Percentiles rank a stretch among this genome's conserved stretches.
phyloP scores from a whole-genome alignment of 2,329 filamentous ascomycete genomes.

The Thielaviopsis euricoi region DNA sequence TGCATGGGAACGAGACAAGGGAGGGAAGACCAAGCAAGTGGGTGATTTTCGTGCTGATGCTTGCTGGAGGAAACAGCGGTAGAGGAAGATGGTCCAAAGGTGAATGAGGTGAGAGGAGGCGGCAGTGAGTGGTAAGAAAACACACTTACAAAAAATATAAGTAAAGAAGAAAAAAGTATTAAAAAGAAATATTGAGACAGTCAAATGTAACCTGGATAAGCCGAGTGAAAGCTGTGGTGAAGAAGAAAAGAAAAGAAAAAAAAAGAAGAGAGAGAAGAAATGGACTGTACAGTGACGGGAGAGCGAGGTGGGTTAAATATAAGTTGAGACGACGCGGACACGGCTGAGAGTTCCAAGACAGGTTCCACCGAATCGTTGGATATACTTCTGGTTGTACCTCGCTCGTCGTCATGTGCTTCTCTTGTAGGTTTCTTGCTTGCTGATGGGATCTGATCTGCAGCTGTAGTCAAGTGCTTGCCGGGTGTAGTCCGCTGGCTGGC shows the following conservation, averaged over 20 bases:
- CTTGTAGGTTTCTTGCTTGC: too few relatives aligned
- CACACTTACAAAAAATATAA: too few relatives aligned
- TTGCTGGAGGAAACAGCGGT: too few relatives aligned
- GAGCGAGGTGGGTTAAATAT: slow-evolving; percentile 1
- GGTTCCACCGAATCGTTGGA: background rate
- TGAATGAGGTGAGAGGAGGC: background rate
- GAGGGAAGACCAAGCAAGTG: too few relatives aligned
- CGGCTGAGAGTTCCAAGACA: background rate
- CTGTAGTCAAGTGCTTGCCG: background rate
- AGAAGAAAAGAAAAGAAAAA: background rate
- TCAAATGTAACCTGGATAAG: background rate
- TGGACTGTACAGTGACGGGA: background rate
- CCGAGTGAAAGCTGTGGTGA: background rate
- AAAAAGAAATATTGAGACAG: slow-evolving; percentile 1
- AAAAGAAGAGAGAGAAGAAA: background rate
- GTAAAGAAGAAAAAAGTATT: background rate
- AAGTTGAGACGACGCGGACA: background rate
- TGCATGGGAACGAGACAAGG: too few relatives aligned
- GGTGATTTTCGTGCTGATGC: too few relatives aligned
- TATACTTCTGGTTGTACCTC: too few relatives aligned
- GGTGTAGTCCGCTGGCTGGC: background rate
- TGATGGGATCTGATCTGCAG: background rate
- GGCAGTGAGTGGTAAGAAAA: too few relatives aligned
- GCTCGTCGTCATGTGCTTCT: too few relatives aligned
- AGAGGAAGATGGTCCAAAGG: too few relatives aligned